These are phyloP conservation scores for Ceratocystis alfenasii DNA, from an alignment of 2,329 filamentous ascomycete genomes.

Conservation along the genomic window DNA sequence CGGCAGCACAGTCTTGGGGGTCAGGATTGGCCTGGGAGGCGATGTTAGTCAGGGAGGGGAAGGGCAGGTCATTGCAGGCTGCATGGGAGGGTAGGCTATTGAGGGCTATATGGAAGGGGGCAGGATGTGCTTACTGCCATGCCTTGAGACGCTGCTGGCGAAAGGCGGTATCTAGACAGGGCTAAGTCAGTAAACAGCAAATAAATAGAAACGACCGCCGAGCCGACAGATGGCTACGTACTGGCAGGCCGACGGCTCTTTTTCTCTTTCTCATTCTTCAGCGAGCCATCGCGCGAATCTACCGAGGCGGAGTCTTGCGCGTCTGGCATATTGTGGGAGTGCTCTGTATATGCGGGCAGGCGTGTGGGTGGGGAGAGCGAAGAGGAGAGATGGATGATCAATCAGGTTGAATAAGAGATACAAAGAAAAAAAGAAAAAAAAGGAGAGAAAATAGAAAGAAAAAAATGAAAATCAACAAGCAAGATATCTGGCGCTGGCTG, in stretches of 20 bases:
- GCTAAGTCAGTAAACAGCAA: slow-evolving; percentile 5
- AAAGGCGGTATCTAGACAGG: slow-evolving; percentile 71
- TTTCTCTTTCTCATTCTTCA: slow-evolving; percentile 56
- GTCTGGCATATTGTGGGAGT: slow-evolving; percentile 36
- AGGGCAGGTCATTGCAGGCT: slow-evolving; percentile 28
- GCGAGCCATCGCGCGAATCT: slow-evolving; percentile 40
- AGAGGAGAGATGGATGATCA: background rate
- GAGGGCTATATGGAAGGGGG: background rate
- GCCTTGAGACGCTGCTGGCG: slow-evolving; percentile 93
- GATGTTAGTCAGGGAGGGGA: slow-evolving; percentile 7
- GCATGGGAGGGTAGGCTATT: slow-evolving; percentile 36
- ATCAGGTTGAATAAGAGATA: slow-evolving; percentile 4
- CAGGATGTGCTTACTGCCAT: slow-evolving; percentile 64
- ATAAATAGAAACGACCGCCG: background rate
- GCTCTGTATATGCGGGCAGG: background rate
- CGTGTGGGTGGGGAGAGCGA: background rate
- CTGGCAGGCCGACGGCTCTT: slow-evolving; percentile 89
- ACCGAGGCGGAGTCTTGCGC: slow-evolving; percentile 36
- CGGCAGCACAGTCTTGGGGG: slow-evolving; percentile 82
- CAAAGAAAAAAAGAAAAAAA: background rate
- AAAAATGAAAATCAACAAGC: background rate
- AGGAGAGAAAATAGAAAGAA: background rate
- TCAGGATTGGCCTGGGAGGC: slow-evolving; percentile 68
- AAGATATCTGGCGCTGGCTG: background rate
- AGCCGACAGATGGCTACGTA: slow-evolving; percentile 30